A percentile compares a stretch with the other conserved stretches of the same genome.
phyloP scores from a whole-genome alignment of 2,329 filamentous ascomycete genomes.

The Alternaria triticimaculans region DNA sequence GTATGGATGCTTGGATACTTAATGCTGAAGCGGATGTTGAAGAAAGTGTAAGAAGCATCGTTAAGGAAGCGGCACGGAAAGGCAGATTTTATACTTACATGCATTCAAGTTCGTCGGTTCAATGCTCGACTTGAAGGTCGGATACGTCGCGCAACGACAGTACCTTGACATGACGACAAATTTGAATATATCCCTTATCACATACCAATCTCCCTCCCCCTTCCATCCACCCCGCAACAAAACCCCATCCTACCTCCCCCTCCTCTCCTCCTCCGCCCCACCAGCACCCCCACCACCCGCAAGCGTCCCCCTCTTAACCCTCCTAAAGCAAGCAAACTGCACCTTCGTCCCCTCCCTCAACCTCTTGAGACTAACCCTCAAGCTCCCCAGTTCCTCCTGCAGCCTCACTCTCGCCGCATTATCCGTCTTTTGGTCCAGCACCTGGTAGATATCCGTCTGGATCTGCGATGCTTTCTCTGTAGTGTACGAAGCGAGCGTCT shows the following conservation, averaged over 20 bases:
- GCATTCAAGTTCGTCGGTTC: background rate
- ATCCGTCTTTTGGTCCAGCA: conserved; percentile 87
- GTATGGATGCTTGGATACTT: background rate
- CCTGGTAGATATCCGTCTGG: conserved; percentile 90
- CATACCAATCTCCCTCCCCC: background rate
- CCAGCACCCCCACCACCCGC: background rate
- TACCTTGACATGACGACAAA: too few species aligned
- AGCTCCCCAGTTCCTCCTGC: conserved; percentile 86
- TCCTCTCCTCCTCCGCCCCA: conserved; percentile 4
- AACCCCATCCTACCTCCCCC: conserved; percentile 1
- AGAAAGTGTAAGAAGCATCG: background rate
- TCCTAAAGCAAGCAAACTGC: conserved; percentile 47
- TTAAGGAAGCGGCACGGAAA: background rate
- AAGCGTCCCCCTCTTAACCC: conserved; percentile 30
- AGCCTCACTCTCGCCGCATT: conserved; percentile 80
- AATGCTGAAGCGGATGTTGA: background rate
- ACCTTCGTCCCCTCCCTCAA: conserved; percentile 47
- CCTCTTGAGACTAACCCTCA: conserved; percentile 84
- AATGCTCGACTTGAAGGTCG: background rate
- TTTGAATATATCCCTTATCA: background rate
- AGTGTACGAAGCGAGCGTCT: conserved; percentile 89
- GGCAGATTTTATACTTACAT: background rate
- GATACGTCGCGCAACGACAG: too few species aligned
- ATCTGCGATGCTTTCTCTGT: conserved; percentile 80
- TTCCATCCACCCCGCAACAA: background rate